A percentile compares a stretch with the other conserved stretches of the same genome.
Evolutionary conservation across 495 filamentous ascomycete genomes (phyloP).

Genomic region (Aspergillus affinis): DNA sequence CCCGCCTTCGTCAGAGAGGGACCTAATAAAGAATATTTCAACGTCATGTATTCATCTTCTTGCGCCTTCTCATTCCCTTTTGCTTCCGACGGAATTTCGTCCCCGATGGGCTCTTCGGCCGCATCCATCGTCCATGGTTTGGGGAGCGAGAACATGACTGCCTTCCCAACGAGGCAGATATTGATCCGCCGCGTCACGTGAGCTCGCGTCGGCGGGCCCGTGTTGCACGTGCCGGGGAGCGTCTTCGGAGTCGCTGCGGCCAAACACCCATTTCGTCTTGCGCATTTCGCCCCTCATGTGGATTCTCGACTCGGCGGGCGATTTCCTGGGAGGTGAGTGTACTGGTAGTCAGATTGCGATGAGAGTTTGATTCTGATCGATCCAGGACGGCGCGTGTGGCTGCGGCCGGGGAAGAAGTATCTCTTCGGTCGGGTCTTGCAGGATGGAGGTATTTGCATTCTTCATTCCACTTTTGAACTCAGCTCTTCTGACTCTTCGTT

Average conservation of each 20-base stretch:
- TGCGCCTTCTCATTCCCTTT: not conserved
- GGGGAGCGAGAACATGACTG: not conserved
- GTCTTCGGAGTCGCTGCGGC: conserved; percentile 2
- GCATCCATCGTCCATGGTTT: conserved; percentile 3
- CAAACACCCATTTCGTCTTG: conserved; percentile 3
- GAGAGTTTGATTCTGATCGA: conserved; percentile 17
- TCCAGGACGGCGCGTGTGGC: conserved; percentile 72
- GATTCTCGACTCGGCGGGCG: conserved; percentile 49
- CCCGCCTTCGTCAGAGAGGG: conserved; percentile 93
- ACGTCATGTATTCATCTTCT: conserved; percentile 45
- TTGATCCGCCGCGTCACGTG: conserved; percentile 39
- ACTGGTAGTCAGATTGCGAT: not conserved
- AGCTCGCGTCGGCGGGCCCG: conserved; percentile 29
- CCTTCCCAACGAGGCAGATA: conserved; percentile 27
- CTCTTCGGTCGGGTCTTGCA: conserved; percentile 68
- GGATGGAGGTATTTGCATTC: conserved; percentile 40
- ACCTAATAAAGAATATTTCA: conserved; percentile 77
- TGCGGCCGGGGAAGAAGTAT: conserved; percentile 78
- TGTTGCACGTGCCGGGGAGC: conserved; percentile 22
- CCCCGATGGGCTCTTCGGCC: not conserved
- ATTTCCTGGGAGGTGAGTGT: conserved; percentile 40
- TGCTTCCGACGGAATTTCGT: not conserved
- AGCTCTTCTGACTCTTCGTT: not conserved
- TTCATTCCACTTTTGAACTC: no score
- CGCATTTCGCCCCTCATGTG: conserved; percentile 34